A percentile compares a stretch with the other conserved stretches of the same genome.
These are phyloP conservation scores for Ophiosphaerella narmari DNA, from an alignment of 2,329 filamentous ascomycete species.

Conservation along the genomic window DNA sequence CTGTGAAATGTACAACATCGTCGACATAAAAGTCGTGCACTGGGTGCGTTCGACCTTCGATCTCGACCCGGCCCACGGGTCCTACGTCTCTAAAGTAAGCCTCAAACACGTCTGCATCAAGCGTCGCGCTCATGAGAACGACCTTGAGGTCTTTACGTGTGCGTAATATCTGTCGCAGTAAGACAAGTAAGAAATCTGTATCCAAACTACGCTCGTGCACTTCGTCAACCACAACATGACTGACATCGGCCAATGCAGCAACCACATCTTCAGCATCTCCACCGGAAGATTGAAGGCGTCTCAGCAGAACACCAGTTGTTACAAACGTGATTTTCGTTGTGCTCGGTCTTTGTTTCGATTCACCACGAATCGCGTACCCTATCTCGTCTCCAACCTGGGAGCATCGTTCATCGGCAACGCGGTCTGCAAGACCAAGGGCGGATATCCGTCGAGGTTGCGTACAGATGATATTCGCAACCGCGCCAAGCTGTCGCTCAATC, in stretches of 20 bases:
- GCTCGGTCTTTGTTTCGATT: conserved; percentile 72
- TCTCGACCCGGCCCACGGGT: conserved; percentile 80
- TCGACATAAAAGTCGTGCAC: conserved; percentile 90
- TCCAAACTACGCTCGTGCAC: conserved; percentile 95
- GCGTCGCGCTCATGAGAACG: conserved; percentile 93
- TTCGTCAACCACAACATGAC: conserved; percentile 93
- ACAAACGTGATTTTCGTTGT: conserved; percentile 92
- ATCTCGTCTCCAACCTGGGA: conserved; percentile 81
- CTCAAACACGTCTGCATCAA: conserved; percentile 85
- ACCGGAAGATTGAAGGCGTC: conserved; percentile 88
- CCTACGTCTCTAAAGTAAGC: conserved; percentile 77
- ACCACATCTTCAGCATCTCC: conserved; percentile 79
- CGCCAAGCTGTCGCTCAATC: conserved; percentile 75
- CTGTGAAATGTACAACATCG: conserved; percentile 80
- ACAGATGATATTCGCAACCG: conserved; percentile 85
- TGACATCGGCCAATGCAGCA: conserved; percentile 83
- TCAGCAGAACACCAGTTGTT: conserved; percentile 89
- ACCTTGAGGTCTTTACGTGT: conserved; percentile 80
- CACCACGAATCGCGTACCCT: conserved; percentile 88
- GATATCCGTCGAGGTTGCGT: conserved; percentile 95
- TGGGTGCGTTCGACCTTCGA: conserved; percentile 85
- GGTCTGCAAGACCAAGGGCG: conserved; percentile 88
- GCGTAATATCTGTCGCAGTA: conserved; percentile 80
- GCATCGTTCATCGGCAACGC: conserved; percentile 91
- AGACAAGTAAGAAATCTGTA: conserved; percentile 88